Evolutionary conservation across 306 rosid genomes (phyloP), one percentile per base, ranked within the genome.

Genomic region (Luffa aegyptiaca): DNA sequence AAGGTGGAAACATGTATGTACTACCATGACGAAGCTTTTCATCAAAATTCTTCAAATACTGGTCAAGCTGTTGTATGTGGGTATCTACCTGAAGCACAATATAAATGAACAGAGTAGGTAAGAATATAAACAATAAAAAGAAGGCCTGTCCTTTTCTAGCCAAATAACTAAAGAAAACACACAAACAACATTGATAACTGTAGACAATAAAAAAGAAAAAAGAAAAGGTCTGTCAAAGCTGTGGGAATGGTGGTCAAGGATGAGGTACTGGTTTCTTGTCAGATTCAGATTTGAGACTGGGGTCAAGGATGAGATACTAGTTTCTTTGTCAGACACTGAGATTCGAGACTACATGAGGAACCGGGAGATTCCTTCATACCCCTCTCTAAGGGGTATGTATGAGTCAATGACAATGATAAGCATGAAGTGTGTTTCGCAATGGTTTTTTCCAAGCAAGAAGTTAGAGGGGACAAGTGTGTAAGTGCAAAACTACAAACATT

Each of bases 61-160:
- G 97, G 86, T 95, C 98, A 86, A 95, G 98, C 77, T 95, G 97
- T 69, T 92, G 97, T 77, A 92, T 89, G 80, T 95, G 96, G 12
- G 97, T 89, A 85, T 92, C 98, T 44, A 95, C 97, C 97, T 92
- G 89, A 85, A 83, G 81, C 77, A 85, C 64, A 88, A 48, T 79
- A 48, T 14, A 42, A 52, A 83, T 77, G 69, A 72, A 76, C 55
- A 81, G 36, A 71, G 71, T 6, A 45, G 42, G 8, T 74, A 80
- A 84, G 52, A 61, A 66, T 75, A 31, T 35, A 74, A 83, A 45
- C 77, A 71, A 71, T 6, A 8, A 74, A 14, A 72, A 71, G 37
- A 71, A 48, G 78, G 9, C 12, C 21, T 31, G 11, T 51, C 26
- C 16, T 55, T 31, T 39, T 36, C 61, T 35, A 33, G 79, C 31